Evolutionary conservation across 1,284 basidiomycete genomes (phyloP).

Genomic region (Ustilago nuda): DNA sequence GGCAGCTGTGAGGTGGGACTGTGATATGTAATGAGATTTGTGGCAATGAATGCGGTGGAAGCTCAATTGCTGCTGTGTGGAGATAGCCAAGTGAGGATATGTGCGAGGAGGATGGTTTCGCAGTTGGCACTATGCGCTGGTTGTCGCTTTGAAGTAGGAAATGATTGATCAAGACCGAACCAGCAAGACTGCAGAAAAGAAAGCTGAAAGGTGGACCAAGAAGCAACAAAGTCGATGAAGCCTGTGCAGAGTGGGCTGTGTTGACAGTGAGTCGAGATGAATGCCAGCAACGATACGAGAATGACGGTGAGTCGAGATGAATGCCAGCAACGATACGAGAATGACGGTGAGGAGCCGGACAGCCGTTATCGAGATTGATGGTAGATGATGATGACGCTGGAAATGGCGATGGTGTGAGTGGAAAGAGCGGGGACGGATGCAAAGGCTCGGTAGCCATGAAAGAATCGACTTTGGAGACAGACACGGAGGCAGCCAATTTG

Average conservation of each 20-base stretch:
- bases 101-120: background rate
- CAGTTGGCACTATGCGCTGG: background rate
- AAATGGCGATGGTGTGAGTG: slow-evolving; percentile 1
- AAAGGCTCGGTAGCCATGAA: slow-evolving; percentile 11
- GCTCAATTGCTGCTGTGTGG: too few relatives aligned
- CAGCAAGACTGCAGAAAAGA: background rate
- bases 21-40: background rate
- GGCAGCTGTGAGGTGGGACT: background rate
- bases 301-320: too few relatives aligned
- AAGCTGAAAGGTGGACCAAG: background rate
- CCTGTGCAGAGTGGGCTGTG: background rate
- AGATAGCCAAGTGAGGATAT: background rate
- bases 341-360: background rate
- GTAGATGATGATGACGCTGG: background rate
- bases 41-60: background rate
- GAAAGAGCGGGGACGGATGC: slow-evolving; percentile 1
- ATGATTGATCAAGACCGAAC: background rate
- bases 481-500: background rate
- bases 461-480: slow-evolving; percentile 1
- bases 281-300: background rate
- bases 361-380: background rate
- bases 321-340: background rate
- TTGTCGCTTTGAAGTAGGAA: background rate
- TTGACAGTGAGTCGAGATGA: background rate
- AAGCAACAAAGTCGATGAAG: background rate